A percentile compares a stretch with the other conserved stretches of the same genome.
These are phyloP conservation scores for Vitis cinerea DNA, from an alignment of 164 flowering plant genomes.

Conservation along the genomic window DNA sequence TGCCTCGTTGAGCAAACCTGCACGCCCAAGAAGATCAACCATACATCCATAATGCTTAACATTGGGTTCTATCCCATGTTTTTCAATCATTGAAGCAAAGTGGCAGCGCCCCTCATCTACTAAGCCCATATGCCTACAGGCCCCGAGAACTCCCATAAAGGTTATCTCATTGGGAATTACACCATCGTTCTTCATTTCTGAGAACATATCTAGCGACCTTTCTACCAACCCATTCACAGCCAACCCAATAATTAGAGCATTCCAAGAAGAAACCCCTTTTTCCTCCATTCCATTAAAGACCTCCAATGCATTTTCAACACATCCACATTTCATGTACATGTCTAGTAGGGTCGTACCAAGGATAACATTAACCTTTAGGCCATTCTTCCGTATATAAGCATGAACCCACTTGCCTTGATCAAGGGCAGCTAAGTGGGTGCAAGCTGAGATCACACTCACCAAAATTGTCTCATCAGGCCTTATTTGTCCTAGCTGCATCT, in stretches of 20 bases:
- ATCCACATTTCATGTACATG: slow-evolving; percentile 52
- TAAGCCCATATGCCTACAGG: slow-evolving; percentile 46
- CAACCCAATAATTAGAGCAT: slow-evolving; percentile 45
- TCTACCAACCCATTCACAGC: slow-evolving; percentile 41
- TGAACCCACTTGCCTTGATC: slow-evolving; percentile 44
- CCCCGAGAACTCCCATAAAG: slow-evolving; percentile 47
- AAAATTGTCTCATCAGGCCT: slow-evolving; percentile 37
- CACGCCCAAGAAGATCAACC: slow-evolving; percentile 57
- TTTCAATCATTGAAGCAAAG: slow-evolving; percentile 38
- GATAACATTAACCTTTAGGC: slow-evolving; percentile 24
- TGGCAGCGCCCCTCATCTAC: slow-evolving; percentile 41
- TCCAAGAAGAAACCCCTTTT: slow-evolving; percentile 42
- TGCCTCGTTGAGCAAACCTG: slow-evolving; percentile 45
- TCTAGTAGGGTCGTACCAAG: slow-evolving; percentile 44
- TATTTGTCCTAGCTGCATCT: slow-evolving; percentile 36
- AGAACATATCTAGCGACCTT: slow-evolving; percentile 31
- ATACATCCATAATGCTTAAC: slow-evolving; percentile 51
- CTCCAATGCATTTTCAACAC: slow-evolving; percentile 37
- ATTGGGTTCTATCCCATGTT: slow-evolving; percentile 39
- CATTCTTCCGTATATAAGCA: slow-evolving; percentile 32
- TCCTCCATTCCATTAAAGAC: slow-evolving; percentile 36
- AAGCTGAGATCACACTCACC: slow-evolving; percentile 45
- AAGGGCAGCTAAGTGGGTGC: slow-evolving; percentile 39
- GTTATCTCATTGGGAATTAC: slow-evolving; percentile 46
- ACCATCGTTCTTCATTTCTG: slow-evolving; percentile 35